Percentiles rank a stretch among this genome's conserved stretches.
Conservation (phyloP, 495 filamentous ascomycete genomes). For the Penicillium coffeae region DNA sequence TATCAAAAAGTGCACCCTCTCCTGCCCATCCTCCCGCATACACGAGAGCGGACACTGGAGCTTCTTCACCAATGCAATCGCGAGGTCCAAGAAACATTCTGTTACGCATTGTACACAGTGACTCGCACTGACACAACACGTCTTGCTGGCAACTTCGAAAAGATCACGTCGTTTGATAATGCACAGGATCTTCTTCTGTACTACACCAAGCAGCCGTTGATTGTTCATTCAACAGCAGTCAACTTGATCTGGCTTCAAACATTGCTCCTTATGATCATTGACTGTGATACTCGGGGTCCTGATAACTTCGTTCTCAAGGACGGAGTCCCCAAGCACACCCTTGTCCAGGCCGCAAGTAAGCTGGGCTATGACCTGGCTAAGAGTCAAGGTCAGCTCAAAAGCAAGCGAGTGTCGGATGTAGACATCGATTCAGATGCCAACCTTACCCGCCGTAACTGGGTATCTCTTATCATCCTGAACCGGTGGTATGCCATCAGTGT, state of each 20-base stretch:
- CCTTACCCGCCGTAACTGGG: constrained; percentile 69
- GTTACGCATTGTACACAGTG: constrained; percentile 58
- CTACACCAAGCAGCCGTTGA: constrained; percentile 50
- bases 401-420: constrained; percentile 29
- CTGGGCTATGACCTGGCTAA: constrained; percentile 42
- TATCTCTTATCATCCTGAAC: constrained; percentile 66
- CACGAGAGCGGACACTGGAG: constrained; percentile 57
- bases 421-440: constrained; percentile 70
- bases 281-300: constrained; percentile 42
- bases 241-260: constrained; percentile 44
- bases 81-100: constrained; percentile 65
- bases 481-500: constrained; percentile 72
- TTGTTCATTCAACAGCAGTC: constrained; percentile 31
- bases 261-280: constrained; percentile 43
- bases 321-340: constrained; percentile 37
- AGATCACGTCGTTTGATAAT: constrained; percentile 39
- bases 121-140: constrained; percentile 40
- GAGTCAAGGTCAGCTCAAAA: constrained; percentile 36
- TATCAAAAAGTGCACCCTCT: constrained; percentile 67
- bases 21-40: constrained; percentile 69
- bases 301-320: constrained; percentile 44
- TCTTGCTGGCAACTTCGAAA: constrained; percentile 34
- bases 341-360: constrained; percentile 41
- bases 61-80: constrained; percentile 58
- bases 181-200: constrained; percentile 47